Evolutionary conservation across 2,329 filamentous ascomycete species (phyloP).

Genomic region (Neurospora crassa): DNA sequence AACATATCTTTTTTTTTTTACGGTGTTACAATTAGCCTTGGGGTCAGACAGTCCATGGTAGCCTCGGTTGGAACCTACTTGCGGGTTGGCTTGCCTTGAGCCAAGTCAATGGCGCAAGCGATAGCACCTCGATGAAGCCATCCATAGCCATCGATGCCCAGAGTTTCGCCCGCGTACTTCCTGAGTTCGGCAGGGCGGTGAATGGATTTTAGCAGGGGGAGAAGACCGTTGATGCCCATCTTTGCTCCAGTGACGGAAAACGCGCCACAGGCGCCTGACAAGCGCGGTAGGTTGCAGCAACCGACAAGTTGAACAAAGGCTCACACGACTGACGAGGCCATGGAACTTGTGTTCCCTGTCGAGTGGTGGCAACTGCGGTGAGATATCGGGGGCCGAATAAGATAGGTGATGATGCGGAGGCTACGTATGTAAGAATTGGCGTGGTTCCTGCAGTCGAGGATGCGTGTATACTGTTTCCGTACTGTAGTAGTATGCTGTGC

Average conservation of each 20-base stretch:
- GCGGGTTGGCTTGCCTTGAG: constrained; percentile 75
- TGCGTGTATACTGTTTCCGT: neutral
- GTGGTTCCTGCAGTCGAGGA: neutral
- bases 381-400: neutral
- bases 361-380: neutral
- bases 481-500: neutral
- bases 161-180: constrained; percentile 75
- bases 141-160: constrained; percentile 95
- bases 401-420: neutral
- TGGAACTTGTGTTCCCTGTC: neutral
- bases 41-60: constrained; percentile 10
- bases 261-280: neutral
- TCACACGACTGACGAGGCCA: neutral
- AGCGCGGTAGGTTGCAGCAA: neutral
- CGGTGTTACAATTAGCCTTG: constrained; percentile 1
- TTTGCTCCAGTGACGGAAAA: neutral
- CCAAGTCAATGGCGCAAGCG: constrained; percentile 83
- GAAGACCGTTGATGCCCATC: constrained; percentile 50
- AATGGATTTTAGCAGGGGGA: constrained; percentile 91
- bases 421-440: neutral
- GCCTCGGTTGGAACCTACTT: constrained; percentile 51
- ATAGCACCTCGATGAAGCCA: constrained; percentile 95
- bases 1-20: constrained; percentile 55
- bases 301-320: neutral
- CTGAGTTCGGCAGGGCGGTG: constrained; percentile 81